These are phyloP conservation scores for Phaeophleospora eucalypticola DNA, from an alignment of 2,329 filamentous ascomycete genomes.

Conservation along the genomic window DNA sequence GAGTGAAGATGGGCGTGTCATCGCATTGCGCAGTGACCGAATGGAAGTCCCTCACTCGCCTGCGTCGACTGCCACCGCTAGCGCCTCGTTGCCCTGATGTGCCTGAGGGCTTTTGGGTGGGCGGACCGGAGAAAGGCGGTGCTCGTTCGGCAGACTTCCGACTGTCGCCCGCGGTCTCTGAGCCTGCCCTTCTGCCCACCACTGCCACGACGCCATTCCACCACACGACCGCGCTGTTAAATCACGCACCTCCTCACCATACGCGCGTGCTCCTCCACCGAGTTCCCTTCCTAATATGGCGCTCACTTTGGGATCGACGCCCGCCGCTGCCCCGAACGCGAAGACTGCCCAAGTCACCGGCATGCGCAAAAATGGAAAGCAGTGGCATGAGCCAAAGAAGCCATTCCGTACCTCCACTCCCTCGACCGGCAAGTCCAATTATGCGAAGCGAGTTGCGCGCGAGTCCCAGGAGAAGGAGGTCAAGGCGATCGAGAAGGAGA, in stretches of 20 bases:
- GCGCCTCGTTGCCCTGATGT: too few relatives aligned
- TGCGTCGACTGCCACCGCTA: too few relatives aligned
- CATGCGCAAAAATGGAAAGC: conserved; percentile 89
- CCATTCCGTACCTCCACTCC: conserved; percentile 75
- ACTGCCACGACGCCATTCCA: neutral
- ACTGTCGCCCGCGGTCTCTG: too few relatives aligned
- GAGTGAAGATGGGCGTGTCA: neutral
- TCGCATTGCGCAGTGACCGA: neutral
- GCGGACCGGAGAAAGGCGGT: neutral
- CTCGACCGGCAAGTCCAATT: conserved; percentile 70
- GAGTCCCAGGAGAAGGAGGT: conserved; percentile 67
- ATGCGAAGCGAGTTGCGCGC: conserved; percentile 68
- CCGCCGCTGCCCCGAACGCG: conserved; percentile 32
- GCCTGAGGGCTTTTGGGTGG: too few relatives aligned
- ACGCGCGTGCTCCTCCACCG: neutral
- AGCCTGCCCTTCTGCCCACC: neutral
- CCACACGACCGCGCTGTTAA: neutral
- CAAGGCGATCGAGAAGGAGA: conserved; percentile 90
- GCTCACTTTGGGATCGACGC: conserved; percentile 28
- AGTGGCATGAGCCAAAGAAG: conserved; percentile 82
- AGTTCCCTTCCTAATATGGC: conserved; percentile 12
- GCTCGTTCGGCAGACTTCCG: neutral
- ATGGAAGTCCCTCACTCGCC: too few relatives aligned
- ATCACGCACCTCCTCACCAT: neutral
- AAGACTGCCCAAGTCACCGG: conserved; percentile 39